Evolutionary conservation across 163 green algal genomes (phyloP).

Genomic region (Coccomyxa subellipsoidea): DNA sequence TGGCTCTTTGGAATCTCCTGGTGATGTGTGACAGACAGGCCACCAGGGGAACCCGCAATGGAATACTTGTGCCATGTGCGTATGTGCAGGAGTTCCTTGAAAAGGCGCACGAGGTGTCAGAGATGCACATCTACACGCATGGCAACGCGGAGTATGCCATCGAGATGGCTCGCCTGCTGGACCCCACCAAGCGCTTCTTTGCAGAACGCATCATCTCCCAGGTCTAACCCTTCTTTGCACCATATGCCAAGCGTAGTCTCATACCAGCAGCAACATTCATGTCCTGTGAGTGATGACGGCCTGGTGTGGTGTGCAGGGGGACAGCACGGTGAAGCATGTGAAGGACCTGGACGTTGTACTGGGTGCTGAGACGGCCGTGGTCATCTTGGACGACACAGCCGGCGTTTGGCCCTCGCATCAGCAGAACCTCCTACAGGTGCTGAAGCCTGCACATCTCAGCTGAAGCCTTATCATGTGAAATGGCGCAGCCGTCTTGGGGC

Average conservation of each 20-base stretch:
- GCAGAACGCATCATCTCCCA: slow-evolving; percentile 50
- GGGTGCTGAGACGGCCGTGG: slow-evolving; percentile 42
- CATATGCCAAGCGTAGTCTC: neutral
- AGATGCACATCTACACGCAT: slow-evolving; percentile 94
- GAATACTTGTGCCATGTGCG: too few relatives aligned
- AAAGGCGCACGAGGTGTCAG: slow-evolving; percentile 44
- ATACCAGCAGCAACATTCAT: neutral
- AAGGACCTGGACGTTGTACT: slow-evolving; percentile 68
- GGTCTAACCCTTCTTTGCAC: neutral
- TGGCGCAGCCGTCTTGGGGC: too few relatives aligned
- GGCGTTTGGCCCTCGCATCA: slow-evolving; percentile 76
- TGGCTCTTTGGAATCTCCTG: too few relatives aligned
- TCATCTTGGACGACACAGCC: slow-evolving; percentile 86
- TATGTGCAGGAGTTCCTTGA: slow-evolving; percentile 36
- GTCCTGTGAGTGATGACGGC: too few relatives aligned
- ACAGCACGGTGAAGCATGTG: slow-evolving; percentile 38
- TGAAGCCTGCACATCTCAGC: too few relatives aligned
- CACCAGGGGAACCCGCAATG: too few relatives aligned
- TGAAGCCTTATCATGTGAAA: too few relatives aligned
- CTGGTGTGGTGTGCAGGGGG: slow-evolving; percentile 22
- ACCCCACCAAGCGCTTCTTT: slow-evolving; percentile 64
- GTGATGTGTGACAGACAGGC: too few relatives aligned
- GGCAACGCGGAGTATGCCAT: slow-evolving; percentile 77
- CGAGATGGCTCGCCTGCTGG: slow-evolving; percentile 67
- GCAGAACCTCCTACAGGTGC: slow-evolving; percentile 73